phyloP scores from a whole-genome alignment of 1,284 basidiomycete genomes.

The Heliocybe sulcata region DNA sequence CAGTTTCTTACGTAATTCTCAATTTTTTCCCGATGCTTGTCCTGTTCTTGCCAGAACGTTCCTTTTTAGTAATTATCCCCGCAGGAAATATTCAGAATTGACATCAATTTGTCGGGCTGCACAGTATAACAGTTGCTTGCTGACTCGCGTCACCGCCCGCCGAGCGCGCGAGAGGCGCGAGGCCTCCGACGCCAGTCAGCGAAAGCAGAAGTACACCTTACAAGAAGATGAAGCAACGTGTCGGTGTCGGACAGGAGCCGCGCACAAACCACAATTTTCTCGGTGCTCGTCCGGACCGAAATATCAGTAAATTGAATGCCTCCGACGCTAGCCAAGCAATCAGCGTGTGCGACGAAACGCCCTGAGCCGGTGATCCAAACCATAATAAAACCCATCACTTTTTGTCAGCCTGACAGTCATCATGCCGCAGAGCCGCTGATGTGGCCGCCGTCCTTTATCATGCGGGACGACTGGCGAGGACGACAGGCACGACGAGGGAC shows the following conservation, averaged over 20 bases:
- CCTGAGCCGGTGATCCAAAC: neutral
- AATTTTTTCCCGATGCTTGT: neutral
- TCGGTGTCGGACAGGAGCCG: neutral
- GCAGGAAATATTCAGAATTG: neutral
- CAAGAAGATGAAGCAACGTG: neutral
- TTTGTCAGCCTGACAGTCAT: neutral
- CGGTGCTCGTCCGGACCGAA: neutral
- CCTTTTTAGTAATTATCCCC: neutral
- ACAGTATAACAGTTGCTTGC: neutral
- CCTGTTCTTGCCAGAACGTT: neutral
- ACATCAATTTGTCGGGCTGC: too few relatives aligned
- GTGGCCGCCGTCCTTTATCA: neutral
- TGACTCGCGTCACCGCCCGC: neutral
- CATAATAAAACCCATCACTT: neutral
- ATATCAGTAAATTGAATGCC: neutral
- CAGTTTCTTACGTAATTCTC: neutral
- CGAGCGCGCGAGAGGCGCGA: neutral
- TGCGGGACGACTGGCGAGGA: neutral
- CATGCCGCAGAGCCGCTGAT: neutral
- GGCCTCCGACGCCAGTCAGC: neutral
- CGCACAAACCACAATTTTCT: neutral
- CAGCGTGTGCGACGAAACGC: neutral
- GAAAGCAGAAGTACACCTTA: neutral
- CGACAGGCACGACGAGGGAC: neutral
- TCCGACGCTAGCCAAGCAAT: neutral